Percentiles rank a stretch among this genome's conserved stretches.
These are phyloP conservation scores for Adansonia grandidieri DNA, from an alignment of 441 rosid genomes.

Conservation along the genomic window DNA sequence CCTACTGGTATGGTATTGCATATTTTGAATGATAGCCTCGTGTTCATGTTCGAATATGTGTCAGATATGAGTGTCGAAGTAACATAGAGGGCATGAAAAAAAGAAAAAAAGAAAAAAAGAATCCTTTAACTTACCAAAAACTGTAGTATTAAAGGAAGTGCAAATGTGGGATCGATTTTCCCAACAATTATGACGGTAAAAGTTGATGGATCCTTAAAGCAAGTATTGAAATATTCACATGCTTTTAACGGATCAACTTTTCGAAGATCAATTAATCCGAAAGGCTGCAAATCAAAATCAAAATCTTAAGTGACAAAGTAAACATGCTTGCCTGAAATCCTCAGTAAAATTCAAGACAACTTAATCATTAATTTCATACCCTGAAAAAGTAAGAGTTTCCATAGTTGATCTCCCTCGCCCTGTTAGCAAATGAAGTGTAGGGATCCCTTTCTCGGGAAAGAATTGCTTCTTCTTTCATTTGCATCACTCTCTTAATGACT, in stretches of 20 bases:
- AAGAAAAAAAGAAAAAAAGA: background rate
- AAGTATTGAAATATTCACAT: slow-evolving; percentile 82
- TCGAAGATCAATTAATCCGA: slow-evolving; percentile 67
- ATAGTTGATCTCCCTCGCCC: slow-evolving; percentile 87
- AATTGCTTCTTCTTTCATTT: slow-evolving; percentile 92
- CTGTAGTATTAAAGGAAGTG: slow-evolving; percentile 79
- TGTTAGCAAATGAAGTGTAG: slow-evolving; percentile 76
- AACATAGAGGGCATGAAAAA: too few relatives aligned
- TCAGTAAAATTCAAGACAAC: slow-evolving; percentile 19
- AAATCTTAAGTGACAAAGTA: slow-evolving; percentile 22
- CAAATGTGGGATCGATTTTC: slow-evolving; percentile 68
- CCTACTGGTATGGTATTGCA: too few relatives aligned
- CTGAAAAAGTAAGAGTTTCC: slow-evolving; percentile 90
- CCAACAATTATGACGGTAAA: slow-evolving; percentile 92
- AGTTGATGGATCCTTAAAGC: slow-evolving; percentile 94
- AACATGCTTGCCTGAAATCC: slow-evolving; percentile 19
- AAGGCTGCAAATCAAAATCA: slow-evolving; percentile 60
- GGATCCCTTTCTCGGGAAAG: slow-evolving; percentile 97
- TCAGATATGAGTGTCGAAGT: too few relatives aligned
- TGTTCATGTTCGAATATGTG: too few relatives aligned
- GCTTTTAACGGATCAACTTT: slow-evolving; percentile 85
- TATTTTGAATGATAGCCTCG: too few relatives aligned
- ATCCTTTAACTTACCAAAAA: slow-evolving; percentile 68
- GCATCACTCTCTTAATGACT: slow-evolving; percentile 90
- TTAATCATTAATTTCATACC: slow-evolving; percentile 46